phyloP scores from a whole-genome alignment of 2,329 filamentous ascomycete species.

The Fusarium sp. region DNA sequence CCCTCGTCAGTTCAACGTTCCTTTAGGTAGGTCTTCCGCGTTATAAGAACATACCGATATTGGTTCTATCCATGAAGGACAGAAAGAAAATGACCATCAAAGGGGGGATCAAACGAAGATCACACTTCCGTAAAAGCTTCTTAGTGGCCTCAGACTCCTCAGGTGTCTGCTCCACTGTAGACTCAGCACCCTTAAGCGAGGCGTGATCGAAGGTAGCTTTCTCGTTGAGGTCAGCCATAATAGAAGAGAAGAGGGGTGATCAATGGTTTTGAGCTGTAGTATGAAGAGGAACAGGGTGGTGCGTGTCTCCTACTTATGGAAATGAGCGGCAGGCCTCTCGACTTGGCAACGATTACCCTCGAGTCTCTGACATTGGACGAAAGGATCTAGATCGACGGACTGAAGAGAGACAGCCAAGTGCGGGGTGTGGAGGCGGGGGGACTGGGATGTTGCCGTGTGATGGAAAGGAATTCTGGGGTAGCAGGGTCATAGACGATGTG shows the following conservation, averaged over 20 bases:
- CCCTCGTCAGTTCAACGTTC: too few relatives aligned
- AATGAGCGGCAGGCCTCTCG: background rate
- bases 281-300: background rate
- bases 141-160: background rate
- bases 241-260: background rate
- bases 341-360: too few relatives aligned
- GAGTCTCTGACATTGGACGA: background rate
- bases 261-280: too few relatives aligned
- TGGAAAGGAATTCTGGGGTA: background rate
- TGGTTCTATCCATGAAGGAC: slow-evolving; percentile 42
- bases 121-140: slow-evolving; percentile 65
- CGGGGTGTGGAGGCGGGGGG: background rate
- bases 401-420: background rate
- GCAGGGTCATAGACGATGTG: too few relatives aligned
- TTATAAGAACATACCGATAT: slow-evolving; percentile 21
- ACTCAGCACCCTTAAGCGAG: background rate
- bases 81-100: slow-evolving; percentile 38
- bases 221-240: background rate
- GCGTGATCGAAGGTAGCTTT: background rate
- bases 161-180: background rate
- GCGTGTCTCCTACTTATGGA: background rate
- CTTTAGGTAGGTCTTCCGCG: rapidly evolving
- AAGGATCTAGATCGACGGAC: background rate
- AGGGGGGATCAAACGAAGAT: slow-evolving; percentile 70
- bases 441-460: background rate